These are phyloP conservation scores for Sutorius eximius DNA, from an alignment of 1,284 basidiomycete species.

Conservation along the genomic window DNA sequence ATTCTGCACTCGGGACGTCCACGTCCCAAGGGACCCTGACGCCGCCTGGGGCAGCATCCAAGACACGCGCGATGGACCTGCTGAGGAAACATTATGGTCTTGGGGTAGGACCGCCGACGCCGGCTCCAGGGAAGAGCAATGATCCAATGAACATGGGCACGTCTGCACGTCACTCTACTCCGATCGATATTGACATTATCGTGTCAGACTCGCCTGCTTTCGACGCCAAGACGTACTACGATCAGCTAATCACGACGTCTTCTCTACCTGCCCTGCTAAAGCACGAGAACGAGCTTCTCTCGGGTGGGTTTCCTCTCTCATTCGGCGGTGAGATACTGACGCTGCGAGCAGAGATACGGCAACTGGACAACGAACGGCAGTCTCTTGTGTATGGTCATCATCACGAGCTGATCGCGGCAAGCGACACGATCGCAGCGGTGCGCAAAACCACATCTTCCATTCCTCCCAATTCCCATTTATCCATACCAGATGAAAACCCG, in stretches of 20 bases:
- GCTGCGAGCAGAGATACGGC: conserved; percentile 66
- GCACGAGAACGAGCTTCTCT: conserved; percentile 74
- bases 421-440: conserved; percentile 86
- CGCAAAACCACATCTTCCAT: conserved; percentile 25
- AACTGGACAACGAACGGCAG: conserved; percentile 86
- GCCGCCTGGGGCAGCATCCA: conserved; percentile 34
- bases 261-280: conserved; percentile 70
- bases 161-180: neutral
- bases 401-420: conserved; percentile 89
- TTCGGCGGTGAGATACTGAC: conserved; percentile 14
- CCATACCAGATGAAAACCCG: conserved; percentile 73
- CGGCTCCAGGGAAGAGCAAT: conserved; percentile 49
- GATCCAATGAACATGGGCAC: conserved; percentile 83
- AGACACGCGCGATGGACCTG: conserved; percentile 73
- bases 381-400: conserved; percentile 93
- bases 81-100: conserved; percentile 83
- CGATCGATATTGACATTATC: conserved; percentile 8
- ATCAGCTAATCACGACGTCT: conserved; percentile 79
- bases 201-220: conserved; percentile 73
- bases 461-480: neutral
- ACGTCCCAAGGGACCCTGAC: conserved; percentile 18
- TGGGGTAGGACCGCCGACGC: conserved; percentile 66
- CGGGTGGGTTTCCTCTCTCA: conserved; percentile 42
- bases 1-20: conserved; percentile 18
- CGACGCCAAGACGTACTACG: conserved; percentile 79